These are phyloP conservation scores for Mycena alexandri DNA, from an alignment of 768 basidiomycete genomes.

Conservation along the genomic window DNA sequence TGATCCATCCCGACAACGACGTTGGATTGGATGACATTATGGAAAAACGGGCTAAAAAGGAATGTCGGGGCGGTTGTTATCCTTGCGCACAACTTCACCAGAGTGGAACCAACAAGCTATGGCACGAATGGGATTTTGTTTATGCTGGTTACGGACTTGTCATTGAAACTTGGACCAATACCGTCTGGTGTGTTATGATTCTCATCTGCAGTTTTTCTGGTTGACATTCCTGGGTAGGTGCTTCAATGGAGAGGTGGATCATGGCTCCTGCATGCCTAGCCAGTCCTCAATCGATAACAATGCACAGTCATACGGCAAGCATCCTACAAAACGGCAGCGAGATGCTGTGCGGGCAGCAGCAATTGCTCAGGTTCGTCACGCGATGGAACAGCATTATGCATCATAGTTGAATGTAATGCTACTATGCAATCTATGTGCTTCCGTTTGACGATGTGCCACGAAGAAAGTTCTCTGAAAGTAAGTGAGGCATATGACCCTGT, in stretches of 20 bases:
- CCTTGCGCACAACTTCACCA: not conserved
- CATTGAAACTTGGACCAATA: not conserved
- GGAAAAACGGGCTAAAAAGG: not conserved
- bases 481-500: too few relatives aligned
- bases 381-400: too few relatives aligned
- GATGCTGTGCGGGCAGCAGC: not conserved
- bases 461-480: too few relatives aligned
- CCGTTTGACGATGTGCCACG: too few relatives aligned
- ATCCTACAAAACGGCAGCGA: not conserved
- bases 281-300: not conserved
- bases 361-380: not conserved
- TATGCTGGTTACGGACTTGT: not conserved
- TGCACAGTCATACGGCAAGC: not conserved
- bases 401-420: too few relatives aligned
- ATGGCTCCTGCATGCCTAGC: constrained; percentile 5
- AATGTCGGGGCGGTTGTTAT: not conserved
- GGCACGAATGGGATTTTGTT: constrained; percentile 6
- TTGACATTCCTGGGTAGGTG: not conserved
- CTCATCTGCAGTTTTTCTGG: not conserved
- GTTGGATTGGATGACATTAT: not conserved
- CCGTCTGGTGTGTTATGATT: constrained; percentile 6
- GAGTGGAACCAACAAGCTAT: not conserved
- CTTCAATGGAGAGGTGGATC: constrained; percentile 11
- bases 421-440: too few relatives aligned
- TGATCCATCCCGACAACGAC: not conserved